Evolutionary conservation across 805 yeast genomes (phyloP).

Genomic region (Starmerella roubikii): DNA sequence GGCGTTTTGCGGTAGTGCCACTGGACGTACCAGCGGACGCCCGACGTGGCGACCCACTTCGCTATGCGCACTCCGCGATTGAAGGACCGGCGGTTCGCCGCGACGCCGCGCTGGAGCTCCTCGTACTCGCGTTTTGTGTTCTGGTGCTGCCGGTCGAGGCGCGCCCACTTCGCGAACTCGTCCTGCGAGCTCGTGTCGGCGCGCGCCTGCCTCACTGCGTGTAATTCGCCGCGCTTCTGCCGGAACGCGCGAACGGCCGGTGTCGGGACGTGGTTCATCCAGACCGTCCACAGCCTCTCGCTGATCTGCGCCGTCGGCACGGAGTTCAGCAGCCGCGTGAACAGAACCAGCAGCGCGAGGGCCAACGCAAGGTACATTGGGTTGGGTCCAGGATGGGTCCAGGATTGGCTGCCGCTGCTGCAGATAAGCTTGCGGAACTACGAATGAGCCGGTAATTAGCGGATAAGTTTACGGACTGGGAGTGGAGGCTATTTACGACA

Average conservation of each 20-base stretch:
- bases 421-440: too few relatives aligned
- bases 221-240: constrained; percentile 33
- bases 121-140: constrained; percentile 41
- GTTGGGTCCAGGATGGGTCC: too few relatives aligned
- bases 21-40: constrained; percentile 33
- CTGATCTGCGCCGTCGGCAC: constrained; percentile 22
- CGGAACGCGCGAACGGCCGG: constrained; percentile 25
- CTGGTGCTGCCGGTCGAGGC: constrained; percentile 61
- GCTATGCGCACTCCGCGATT: constrained; percentile 26
- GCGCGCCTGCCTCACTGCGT: constrained; percentile 38
- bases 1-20: constrained; percentile 40
- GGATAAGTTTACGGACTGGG: too few relatives aligned
- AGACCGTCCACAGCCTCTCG: constrained; percentile 30
- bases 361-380: constrained; percentile 9
- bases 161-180: constrained; percentile 92
- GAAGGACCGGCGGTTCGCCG: constrained; percentile 28
- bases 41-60: constrained; percentile 32
- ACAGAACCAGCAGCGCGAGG: constrained; percentile 15
- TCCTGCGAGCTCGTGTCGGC: constrained; percentile 71
- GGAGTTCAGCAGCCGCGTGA: constrained; percentile 16
- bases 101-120: constrained; percentile 28
- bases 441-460: too few relatives aligned
- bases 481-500: too few relatives aligned
- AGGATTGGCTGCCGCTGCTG: too few relatives aligned
- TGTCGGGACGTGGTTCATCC: constrained; percentile 29